Percentiles rank a stretch among this genome's conserved stretches.
These are phyloP conservation scores for Diplotaxis tenuifolia DNA, from an alignment of 345 rosid species.

Conservation along the genomic window DNA sequence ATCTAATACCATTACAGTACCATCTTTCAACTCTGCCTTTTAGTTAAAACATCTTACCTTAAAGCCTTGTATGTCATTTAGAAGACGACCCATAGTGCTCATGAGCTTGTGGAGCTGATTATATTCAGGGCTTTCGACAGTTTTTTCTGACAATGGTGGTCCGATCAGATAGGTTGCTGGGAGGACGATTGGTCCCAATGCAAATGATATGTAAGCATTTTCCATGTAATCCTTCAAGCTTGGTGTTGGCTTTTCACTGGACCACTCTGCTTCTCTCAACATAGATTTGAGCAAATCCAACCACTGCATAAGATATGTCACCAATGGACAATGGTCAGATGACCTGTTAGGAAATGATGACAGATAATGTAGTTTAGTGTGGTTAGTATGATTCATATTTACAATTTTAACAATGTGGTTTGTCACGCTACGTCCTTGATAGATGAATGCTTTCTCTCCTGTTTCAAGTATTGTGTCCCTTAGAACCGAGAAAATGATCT, in stretches of 20 bases:
- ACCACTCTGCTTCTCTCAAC: constrained; percentile 65
- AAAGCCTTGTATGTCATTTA: constrained; percentile 69
- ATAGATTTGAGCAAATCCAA: constrained; percentile 66
- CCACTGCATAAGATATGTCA: constrained; percentile 60
- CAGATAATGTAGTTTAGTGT: background rate
- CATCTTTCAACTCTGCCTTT: background rate
- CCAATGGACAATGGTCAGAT: background rate
- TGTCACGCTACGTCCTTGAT: constrained; percentile 65
- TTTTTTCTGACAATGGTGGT: constrained; percentile 55
- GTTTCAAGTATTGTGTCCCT: constrained; percentile 65
- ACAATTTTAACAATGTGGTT: constrained; percentile 57
- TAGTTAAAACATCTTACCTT: constrained; percentile 37
- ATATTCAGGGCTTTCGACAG: constrained; percentile 41
- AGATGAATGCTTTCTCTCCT: constrained; percentile 52
- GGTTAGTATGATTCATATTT: constrained; percentile 25
- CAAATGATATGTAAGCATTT: constrained; percentile 65
- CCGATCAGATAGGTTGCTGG: constrained; percentile 75
- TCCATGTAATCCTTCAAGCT: constrained; percentile 66
- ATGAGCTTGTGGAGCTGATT: constrained; percentile 48
- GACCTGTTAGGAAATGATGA: background rate
- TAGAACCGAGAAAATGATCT: constrained; percentile 72
- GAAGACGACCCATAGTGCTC: constrained; percentile 85
- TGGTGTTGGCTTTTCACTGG: constrained; percentile 50
- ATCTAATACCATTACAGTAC: background rate
- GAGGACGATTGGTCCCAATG: constrained; percentile 83